Evolutionary conservation across 768 basidiomycete species (phyloP), one percentile per base, ranked within the genome.

Genomic region (Mycena indigotica): DNA sequence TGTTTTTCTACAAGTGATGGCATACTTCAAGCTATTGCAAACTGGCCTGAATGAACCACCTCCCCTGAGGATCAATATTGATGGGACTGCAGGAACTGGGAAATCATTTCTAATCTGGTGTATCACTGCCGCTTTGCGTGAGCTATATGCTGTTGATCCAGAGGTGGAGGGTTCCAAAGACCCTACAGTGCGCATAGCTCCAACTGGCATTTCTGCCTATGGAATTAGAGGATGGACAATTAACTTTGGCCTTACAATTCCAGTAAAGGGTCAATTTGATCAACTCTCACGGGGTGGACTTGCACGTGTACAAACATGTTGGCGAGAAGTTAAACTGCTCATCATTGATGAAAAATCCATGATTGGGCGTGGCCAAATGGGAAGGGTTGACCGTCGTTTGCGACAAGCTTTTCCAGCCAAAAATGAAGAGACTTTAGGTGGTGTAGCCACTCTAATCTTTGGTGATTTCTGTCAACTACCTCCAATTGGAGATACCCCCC

Each of bases 381-480:
- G 67, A 2, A 25, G 51, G 12, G 55, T 57, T 53, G 68, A 72
- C 40, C 52, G 59, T 2, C 57, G 59, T 0, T 49, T 62, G 5
- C 54, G 56, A 21, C 65, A 66, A 50, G 41, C 55, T n/a, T 63
- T 55, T 40, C 56, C 63, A 10, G 38, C 28, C 12, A 2, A 29
- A 17, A 13, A n/a, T 19, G 53, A 66, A 39, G 41, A 58, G 16
- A 44, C 50, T 23, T 56, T 70, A 10, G 66, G 67, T 28, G 55
- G 61, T 2, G 21, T 71, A 12, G 51, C 66, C 30, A 29, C 66
- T 5, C 48, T 67, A 19, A 28, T 70, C 13, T 63, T 70, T 56
- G 69, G 70, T 3, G 67, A 72, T 48, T 72, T 70, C 63, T 60
- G 57, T 10, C 67, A 72, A 52, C 58, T 72, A 0, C 69, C 68